A percentile compares a stretch with the other conserved stretches of the same genome.
These are phyloP conservation scores for Somion occarium DNA, from an alignment of 1,284 basidiomycete species.

Conservation along the genomic window DNA sequence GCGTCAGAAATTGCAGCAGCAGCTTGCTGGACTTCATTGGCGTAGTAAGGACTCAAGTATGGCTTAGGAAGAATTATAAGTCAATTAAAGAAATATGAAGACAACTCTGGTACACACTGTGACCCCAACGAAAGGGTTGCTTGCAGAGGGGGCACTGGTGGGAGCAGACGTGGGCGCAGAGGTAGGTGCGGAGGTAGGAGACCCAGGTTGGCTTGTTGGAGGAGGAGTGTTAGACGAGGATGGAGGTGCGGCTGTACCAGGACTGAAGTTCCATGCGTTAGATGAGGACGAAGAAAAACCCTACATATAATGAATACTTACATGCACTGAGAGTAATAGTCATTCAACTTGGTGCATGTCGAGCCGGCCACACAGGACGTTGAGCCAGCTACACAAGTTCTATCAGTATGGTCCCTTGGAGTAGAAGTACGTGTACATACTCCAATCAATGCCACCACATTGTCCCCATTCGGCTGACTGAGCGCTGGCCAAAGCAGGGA, in stretches of 20 bases:
- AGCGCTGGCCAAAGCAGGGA: conserved; percentile 41
- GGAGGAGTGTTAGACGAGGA: conserved; percentile 16
- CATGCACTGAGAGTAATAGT: conserved; percentile 58
- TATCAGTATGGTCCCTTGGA: conserved; percentile 5
- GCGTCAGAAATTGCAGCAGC: conserved; percentile 46
- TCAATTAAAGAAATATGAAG: background rate
- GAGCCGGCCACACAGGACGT: conserved; percentile 39
- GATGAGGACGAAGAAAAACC: background rate
- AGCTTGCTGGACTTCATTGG: conserved; percentile 44
- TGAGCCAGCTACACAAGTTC: conserved; percentile 33
- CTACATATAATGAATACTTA: conserved; percentile 23
- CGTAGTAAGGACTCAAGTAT: conserved; percentile 51
- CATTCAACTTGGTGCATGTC: conserved; percentile 38
- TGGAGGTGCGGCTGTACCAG: conserved; percentile 10
- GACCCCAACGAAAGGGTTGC: conserved; percentile 50
- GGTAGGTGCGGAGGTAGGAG: conserved; percentile 11
- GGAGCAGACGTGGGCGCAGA: conserved; percentile 19
- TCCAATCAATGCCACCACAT: conserved; percentile 49
- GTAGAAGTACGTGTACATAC: conserved; percentile 29
- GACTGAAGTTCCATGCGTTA: conserved; percentile 6
- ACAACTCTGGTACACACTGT: conserved; percentile 25
- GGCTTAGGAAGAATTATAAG: conserved; percentile 24
- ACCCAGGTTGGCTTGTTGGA: conserved; percentile 7
- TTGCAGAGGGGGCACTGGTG: conserved; percentile 34
- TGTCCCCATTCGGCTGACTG: conserved; percentile 41